A percentile compares a stretch with the other conserved stretches of the same genome.
phyloP scores from a whole-genome alignment of 306 rosid species.

The Citrullus mucosospermus region DNA sequence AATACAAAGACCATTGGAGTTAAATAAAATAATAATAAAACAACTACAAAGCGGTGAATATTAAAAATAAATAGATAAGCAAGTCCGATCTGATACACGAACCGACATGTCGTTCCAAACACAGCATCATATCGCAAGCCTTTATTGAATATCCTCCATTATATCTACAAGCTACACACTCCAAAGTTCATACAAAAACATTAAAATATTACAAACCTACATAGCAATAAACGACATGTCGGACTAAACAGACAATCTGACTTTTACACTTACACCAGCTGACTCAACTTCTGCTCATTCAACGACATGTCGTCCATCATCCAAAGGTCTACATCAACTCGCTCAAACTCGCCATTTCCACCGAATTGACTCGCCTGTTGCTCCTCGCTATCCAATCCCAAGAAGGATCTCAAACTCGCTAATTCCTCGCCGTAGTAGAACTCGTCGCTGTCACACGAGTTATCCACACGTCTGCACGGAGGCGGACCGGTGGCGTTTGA shows the following conservation, averaged over 20 bases:
- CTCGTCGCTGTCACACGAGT: neutral
- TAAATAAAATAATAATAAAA: neutral
- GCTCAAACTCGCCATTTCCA: slow-evolving; percentile 8
- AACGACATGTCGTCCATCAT: slow-evolving; percentile 41
- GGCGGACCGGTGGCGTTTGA: neutral
- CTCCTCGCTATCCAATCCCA: slow-evolving; percentile 37
- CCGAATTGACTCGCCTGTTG: neutral
- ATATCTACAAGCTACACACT: neutral
- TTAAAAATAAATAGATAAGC: neutral
- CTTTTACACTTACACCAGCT: neutral
- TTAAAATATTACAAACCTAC: neutral
- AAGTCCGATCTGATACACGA: neutral
- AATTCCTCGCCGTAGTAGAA: neutral
- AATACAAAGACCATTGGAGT: neutral
- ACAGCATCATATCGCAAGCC: neutral
- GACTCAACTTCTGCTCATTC: slow-evolving; percentile 10
- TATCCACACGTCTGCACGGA: slow-evolving; percentile 3
- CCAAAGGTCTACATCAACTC: slow-evolving; percentile 34
- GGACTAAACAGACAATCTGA: neutral
- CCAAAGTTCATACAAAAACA: neutral
- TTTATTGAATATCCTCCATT: neutral
- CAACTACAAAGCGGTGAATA: neutral
- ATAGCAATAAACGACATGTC: neutral
- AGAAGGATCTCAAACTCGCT: slow-evolving; percentile 36
- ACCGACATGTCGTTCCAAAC: slow-evolving; percentile 1